Evolutionary conservation across 768 basidiomycete species (phyloP).

Genomic region (Tephrocybe sp.): DNA sequence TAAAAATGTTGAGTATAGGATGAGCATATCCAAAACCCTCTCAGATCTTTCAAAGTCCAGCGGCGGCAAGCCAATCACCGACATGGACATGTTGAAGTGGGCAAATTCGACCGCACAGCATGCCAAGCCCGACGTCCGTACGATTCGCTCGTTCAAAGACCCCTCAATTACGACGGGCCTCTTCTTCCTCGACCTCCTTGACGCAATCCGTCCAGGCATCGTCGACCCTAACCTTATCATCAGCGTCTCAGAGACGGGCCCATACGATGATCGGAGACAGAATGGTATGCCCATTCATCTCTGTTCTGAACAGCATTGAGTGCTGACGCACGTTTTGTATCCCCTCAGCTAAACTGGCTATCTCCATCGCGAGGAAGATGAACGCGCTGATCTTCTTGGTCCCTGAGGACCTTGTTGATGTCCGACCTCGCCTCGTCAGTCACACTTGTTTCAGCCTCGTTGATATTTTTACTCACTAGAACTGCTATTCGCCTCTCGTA

Average conservation of each 20-base stretch:
- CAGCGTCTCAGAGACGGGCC: constrained; percentile 55
- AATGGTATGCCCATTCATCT: constrained; percentile 67
- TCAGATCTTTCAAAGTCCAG: constrained; percentile 62
- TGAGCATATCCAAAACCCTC: constrained; percentile 92
- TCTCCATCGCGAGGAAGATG: constrained; percentile 98
- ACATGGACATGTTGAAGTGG: constrained; percentile 95
- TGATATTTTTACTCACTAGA: not conserved
- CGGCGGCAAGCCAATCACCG: constrained; percentile 77
- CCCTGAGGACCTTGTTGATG: constrained; percentile 95
- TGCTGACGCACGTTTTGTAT: constrained; percentile 5
- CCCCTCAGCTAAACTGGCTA: constrained; percentile 84
- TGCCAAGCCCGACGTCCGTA: constrained; percentile 52
- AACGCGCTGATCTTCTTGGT: constrained; percentile 95
- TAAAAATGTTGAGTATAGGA: constrained; percentile 33
- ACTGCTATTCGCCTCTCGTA: constrained; percentile 25
- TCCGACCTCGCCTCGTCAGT: constrained; percentile 85
- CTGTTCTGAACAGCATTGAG: not conserved
- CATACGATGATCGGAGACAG: constrained; percentile 86
- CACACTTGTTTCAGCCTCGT: not conserved
- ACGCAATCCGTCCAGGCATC: constrained; percentile 89
- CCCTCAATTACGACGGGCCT: constrained; percentile 83
- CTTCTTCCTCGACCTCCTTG: constrained; percentile 92
- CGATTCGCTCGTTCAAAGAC: constrained; percentile 94
- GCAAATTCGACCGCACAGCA: constrained; percentile 87
- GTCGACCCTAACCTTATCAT: constrained; percentile 87